Percentiles rank a stretch among this genome's conserved stretches.
These are phyloP conservation scores for Rhodamnia rubescens DNA, from an alignment of 345 rosid species.

Conservation along the genomic window DNA sequence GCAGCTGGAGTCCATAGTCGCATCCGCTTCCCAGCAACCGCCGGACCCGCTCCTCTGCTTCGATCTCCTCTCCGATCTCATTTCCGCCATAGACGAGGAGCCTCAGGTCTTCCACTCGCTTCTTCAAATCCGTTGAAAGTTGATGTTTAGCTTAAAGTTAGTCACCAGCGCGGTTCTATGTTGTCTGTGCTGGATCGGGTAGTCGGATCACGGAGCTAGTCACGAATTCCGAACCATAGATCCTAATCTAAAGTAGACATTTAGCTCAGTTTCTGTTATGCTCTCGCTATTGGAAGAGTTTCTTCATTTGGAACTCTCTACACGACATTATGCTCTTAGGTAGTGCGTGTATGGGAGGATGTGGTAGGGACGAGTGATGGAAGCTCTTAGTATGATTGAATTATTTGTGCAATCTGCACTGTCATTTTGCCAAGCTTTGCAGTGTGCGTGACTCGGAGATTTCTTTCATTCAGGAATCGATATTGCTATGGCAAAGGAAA, in stretches of 20 bases:
- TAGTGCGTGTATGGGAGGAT: neutral
- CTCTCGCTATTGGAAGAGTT: neutral
- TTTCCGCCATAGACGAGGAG: slow-evolving; percentile 77
- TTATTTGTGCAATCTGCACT: neutral
- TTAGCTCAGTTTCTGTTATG: neutral
- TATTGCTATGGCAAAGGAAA: slow-evolving; percentile 82
- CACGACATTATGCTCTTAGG: neutral
- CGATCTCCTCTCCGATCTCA: slow-evolving; percentile 97
- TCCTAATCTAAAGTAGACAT: neutral
- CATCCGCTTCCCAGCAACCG: slow-evolving; percentile 72
- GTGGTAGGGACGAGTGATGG: neutral
- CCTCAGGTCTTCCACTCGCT: slow-evolving; percentile 38
- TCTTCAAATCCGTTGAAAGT: neutral
- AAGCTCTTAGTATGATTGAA: neutral
- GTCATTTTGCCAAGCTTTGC: neutral
- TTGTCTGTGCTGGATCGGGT: neutral
- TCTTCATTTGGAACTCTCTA: neutral
- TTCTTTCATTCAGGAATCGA: slow-evolving; percentile 58
- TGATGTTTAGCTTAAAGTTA: neutral
- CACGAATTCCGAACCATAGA: neutral
- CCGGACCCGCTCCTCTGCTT: slow-evolving; percentile 93
- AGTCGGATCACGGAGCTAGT: neutral
- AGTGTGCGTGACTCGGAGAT: neutral
- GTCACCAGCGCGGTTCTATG: neutral
- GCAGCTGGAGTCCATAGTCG: slow-evolving; percentile 84